Evolutionary conservation across 495 filamentous ascomycete genomes (phyloP).

Genomic region (Daldinia loculata): DNA sequence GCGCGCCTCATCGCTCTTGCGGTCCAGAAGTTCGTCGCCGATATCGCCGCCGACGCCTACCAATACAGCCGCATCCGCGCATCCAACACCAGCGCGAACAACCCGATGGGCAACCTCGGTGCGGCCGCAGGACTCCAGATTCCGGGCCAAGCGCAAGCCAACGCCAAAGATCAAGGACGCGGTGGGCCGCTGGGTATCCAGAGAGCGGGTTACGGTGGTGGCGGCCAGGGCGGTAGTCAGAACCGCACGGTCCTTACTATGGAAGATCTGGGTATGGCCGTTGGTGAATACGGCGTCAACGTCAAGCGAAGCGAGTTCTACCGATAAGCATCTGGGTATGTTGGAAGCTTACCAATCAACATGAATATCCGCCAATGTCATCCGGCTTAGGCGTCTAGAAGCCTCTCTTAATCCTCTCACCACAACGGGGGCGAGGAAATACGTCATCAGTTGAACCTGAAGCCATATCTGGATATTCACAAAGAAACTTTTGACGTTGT

Average conservation of each 20-base stretch:
- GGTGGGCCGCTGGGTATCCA: conserved; percentile 83
- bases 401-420: background rate
- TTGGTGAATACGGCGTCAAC: conserved; percentile 96
- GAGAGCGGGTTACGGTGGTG: conserved; percentile 89
- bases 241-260: conserved; percentile 96
- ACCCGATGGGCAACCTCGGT: conserved; percentile 86
- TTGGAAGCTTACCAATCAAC: background rate
- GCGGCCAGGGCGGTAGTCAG: conserved; percentile 87
- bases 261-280: conserved; percentile 98
- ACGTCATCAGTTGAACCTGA: background rate
- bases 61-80: conserved; percentile 95
- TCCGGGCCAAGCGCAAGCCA: conserved; percentile 66
- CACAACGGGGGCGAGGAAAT: background rate
- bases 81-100: conserved; percentile 85
- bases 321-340: conserved; percentile 61
- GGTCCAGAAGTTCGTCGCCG: conserved; percentile 97
- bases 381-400: background rate
- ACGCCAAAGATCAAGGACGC: conserved; percentile 64
- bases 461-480: conserved; percentile 2
- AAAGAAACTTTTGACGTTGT: conserved; percentile 2
- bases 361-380: background rate
- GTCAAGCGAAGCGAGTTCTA: conserved; percentile 98
- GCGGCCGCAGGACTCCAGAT: conserved; percentile 76
- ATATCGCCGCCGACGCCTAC: conserved; percentile 96
- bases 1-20: conserved; percentile 93